Evolutionary conservation across 2,329 filamentous ascomycete genomes (phyloP).

Genomic region (Sporothrix dimorphospora): DNA sequence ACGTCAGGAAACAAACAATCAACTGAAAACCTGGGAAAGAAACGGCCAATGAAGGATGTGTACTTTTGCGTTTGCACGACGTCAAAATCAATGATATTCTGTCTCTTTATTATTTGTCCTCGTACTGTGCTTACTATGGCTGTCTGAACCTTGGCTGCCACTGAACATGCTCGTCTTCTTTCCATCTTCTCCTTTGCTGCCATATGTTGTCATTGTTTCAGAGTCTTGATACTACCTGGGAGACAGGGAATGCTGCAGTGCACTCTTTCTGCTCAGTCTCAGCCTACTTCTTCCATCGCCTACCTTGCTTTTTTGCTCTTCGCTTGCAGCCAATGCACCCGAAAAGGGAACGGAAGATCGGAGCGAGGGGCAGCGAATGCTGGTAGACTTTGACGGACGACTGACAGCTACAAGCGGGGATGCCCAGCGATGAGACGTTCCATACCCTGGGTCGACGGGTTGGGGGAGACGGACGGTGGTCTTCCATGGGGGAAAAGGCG

Average conservation of each 20-base stretch:
- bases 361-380: neutral
- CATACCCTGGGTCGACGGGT: slow-evolving; percentile 25
- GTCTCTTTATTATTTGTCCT: neutral
- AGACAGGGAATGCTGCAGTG: neutral
- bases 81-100: neutral
- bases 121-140: neutral
- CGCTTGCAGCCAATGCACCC: neutral
- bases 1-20: neutral
- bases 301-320: neutral
- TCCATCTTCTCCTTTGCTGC: neutral
- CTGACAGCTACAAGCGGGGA: neutral
- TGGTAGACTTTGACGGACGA: neutral
- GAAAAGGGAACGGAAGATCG: slow-evolving; percentile 20
- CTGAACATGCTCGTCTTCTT: too few relatives aligned
- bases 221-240: neutral
- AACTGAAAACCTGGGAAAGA: slow-evolving; percentile 12
- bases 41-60: neutral
- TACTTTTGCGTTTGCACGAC: neutral
- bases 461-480: neutral
- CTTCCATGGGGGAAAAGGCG: neutral
- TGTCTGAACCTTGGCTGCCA: neutral
- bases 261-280: neutral
- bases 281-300: neutral
- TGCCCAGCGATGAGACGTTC: slow-evolving; percentile 25
- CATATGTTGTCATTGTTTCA: slow-evolving; percentile 7